Evolutionary conservation across 768 basidiomycete species (phyloP).

Genomic region (Boletus pseudopeckii): DNA sequence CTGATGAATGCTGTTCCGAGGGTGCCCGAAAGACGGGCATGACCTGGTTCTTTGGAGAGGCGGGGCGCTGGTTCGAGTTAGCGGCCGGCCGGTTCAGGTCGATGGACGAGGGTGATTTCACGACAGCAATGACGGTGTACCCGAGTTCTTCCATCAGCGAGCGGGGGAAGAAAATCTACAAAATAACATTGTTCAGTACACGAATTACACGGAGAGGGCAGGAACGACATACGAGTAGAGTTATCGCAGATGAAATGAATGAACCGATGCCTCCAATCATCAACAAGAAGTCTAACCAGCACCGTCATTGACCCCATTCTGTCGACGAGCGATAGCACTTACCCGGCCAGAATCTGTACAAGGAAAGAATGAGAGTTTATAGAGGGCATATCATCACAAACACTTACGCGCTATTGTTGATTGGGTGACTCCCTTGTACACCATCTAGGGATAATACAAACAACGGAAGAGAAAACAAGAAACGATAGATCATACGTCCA

Average conservation of each 20-base stretch:
- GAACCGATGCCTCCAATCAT: constrained; percentile 73
- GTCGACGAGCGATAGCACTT: constrained; percentile 17
- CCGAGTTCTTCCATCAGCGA: constrained; percentile 64
- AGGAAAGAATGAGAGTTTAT: neutral
- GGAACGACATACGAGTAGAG: constrained; percentile 56
- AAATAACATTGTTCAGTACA: neutral
- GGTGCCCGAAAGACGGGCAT: constrained; percentile 22
- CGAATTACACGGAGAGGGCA: neutral
- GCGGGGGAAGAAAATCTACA: constrained; percentile 75
- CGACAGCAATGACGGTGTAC: constrained; percentile 41
- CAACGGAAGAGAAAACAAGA: constrained; percentile 68
- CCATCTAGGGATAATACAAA: constrained; percentile 67
- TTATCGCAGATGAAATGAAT: constrained; percentile 77
- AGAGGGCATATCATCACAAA: neutral
- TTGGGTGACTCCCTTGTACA: constrained; percentile 44
- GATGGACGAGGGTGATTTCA: constrained; percentile 29
- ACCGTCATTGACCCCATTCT: neutral
- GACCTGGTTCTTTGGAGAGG: constrained; percentile 22
- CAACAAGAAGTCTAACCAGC: constrained; percentile 55
- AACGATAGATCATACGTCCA: constrained; percentile 71
- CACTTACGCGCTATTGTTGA: constrained; percentile 58
- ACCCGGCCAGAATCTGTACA: constrained; percentile 59
- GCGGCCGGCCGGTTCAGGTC: constrained; percentile 17
- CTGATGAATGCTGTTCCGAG: constrained; percentile 18
- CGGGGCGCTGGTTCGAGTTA: constrained; percentile 6